Conservation (phyloP, 495 filamentous ascomycete genomes). For the Lineolata rhizophorae region DNA sequence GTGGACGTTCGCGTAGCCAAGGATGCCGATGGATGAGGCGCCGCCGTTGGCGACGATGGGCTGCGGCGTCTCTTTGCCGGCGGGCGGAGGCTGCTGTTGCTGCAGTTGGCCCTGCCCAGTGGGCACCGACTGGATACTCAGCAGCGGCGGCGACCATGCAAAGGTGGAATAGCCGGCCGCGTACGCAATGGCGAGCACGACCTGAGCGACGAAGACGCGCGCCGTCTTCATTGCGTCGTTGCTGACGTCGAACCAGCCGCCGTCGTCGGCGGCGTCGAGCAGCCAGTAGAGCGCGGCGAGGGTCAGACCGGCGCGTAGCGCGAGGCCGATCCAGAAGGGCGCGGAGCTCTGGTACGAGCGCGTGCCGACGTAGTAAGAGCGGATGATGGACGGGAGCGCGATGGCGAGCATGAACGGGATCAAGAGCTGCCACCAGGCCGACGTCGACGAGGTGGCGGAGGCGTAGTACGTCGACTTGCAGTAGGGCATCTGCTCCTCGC, state of each 20-base stretch:
- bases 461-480: constrained; percentile 93
- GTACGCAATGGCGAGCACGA: constrained; percentile 46
- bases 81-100: constrained; percentile 3
- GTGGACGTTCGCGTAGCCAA: constrained; percentile 81
- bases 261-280: constrained; percentile 78
- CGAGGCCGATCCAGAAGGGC: constrained; percentile 59
- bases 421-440: constrained; percentile 69
- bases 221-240: constrained; percentile 42
- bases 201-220: constrained; percentile 54
- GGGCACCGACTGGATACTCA: constrained; percentile 14
- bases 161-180: constrained; percentile 26
- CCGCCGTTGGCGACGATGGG: constrained; percentile 18
- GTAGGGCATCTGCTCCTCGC: constrained; percentile 95
- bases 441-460: constrained; percentile 76
- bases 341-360: constrained; percentile 73
- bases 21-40: constrained; percentile 40
- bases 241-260: constrained; percentile 47
- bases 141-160: constrained; percentile 12
- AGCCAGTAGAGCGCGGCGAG: constrained; percentile 68
- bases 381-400: constrained; percentile 55
- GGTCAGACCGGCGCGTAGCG: constrained; percentile 54
- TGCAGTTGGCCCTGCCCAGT: neutral
- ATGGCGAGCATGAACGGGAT: constrained; percentile 58
- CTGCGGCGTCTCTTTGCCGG: constrained; percentile 9
- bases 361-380: constrained; percentile 50